A percentile compares a stretch with the other conserved stretches of the same genome.
These are phyloP conservation scores for Hypoxylon sp. DNA, from an alignment of 2,329 filamentous ascomycete genomes.

Conservation along the genomic window DNA sequence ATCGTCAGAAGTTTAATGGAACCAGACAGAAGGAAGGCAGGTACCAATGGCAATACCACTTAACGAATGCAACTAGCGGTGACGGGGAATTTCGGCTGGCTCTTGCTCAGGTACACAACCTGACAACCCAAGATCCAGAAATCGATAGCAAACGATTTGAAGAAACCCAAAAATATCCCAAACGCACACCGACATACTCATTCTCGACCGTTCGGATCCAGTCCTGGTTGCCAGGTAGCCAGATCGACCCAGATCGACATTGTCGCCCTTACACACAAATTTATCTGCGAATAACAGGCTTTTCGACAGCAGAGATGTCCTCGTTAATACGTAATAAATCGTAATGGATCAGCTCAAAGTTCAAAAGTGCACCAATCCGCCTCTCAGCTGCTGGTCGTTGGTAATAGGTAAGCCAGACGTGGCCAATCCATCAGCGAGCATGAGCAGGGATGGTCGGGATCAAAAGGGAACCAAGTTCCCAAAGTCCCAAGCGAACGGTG, in stretches of 20 bases:
- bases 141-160: conserved; percentile 24
- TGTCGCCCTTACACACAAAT: conserved; percentile 7
- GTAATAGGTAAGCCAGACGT: conserved; percentile 20
- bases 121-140: conserved; percentile 11
- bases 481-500: conserved; percentile 31
- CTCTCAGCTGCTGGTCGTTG: conserved; percentile 10
- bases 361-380: conserved; percentile 19
- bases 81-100: conserved; percentile 27
- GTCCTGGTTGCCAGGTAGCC: conserved; percentile 19
- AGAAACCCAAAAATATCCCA: conserved; percentile 15
- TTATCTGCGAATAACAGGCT: conserved; percentile 11
- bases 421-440: conserved; percentile 18
- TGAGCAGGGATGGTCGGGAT: conserved; percentile 27
- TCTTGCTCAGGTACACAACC: conserved; percentile 24
- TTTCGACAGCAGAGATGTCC: conserved; percentile 8
- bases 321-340: conserved; percentile 36
- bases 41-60: conserved; percentile 22
- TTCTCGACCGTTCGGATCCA: conserved; percentile 14
- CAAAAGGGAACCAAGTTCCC: conserved; percentile 13
- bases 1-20: conserved; percentile 38
- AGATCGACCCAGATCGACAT: conserved; percentile 10
- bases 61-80: conserved; percentile 38
- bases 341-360: conserved; percentile 27
- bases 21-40: conserved; percentile 31
- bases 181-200: conserved; percentile 35